These are phyloP conservation scores for Teratosphaeria gauchensis DNA, from an alignment of 2,329 filamentous ascomycete genomes.

Conservation along the genomic window DNA sequence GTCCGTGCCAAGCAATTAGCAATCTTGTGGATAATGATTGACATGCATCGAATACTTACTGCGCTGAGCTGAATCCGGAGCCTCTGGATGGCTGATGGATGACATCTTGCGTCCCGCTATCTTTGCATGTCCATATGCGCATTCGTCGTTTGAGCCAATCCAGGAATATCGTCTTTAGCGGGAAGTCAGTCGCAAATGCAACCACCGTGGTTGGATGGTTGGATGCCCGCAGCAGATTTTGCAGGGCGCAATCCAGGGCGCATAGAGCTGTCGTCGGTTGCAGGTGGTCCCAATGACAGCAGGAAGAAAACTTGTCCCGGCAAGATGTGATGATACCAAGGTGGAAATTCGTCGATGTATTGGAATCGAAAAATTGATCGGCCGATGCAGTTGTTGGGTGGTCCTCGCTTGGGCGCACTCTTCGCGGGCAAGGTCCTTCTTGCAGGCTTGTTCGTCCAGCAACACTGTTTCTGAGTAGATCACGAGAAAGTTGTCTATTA, in stretches of 20 bases:
- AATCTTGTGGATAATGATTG: neutral
- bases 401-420: neutral
- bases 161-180: neutral
- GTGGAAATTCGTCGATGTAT: neutral
- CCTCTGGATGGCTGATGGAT: neutral
- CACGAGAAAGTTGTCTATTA: neutral
- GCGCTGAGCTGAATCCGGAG: constrained; percentile 9
- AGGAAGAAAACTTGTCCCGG: neutral
- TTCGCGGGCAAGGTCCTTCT: neutral
- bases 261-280: neutral
- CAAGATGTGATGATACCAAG: neutral
- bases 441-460: neutral
- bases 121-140: neutral
- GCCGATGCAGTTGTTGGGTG: neutral
- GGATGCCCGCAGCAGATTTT: neutral
- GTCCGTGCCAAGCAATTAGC: neutral
- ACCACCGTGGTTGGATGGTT: neutral
- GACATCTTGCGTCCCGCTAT: neutral
- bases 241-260: neutral
- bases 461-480: neutral
- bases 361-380: neutral
- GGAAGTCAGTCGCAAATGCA: neutral
- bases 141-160: neutral
- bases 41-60: constrained; percentile 10
- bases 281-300: neutral